phyloP scores from a whole-genome alignment of 2,329 filamentous ascomycete genomes.

The Thielaviopsis punctulata region DNA sequence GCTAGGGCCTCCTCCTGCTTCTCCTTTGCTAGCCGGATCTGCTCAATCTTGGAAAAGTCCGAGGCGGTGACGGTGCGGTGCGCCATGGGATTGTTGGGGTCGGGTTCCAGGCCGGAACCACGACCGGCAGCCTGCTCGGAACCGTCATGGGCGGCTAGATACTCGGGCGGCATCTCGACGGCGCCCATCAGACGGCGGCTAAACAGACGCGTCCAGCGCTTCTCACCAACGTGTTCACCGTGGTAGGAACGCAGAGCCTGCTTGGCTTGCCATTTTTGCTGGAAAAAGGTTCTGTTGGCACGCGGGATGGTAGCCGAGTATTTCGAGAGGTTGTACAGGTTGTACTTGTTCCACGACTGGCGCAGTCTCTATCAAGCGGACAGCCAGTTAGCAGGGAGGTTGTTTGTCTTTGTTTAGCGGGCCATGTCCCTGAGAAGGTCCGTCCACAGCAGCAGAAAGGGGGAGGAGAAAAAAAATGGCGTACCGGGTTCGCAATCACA shows the following conservation, averaged over 20 bases:
- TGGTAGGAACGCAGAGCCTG: slow-evolving; percentile 72
- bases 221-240: slow-evolving; percentile 84
- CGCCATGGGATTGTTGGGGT: slow-evolving; percentile 12
- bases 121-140: slow-evolving; percentile 68
- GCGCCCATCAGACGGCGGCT: slow-evolving; percentile 63
- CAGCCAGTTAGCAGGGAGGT: background rate
- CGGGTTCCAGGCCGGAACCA: slow-evolving; percentile 48
- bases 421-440: background rate
- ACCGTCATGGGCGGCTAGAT: slow-evolving; percentile 68
- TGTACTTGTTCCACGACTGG: slow-evolving; percentile 95
- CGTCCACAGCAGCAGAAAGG: background rate
- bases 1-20: slow-evolving; percentile 7
- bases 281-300: slow-evolving; percentile 59
- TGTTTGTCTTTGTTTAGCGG: slow-evolving; percentile 41
- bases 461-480: too few relatives aligned
- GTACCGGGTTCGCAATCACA: slow-evolving; percentile 13
- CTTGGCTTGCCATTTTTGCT: slow-evolving; percentile 96
- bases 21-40: slow-evolving; percentile 10
- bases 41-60: slow-evolving; percentile 14
- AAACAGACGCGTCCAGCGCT: slow-evolving; percentile 91
- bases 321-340: slow-evolving; percentile 71
- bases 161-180: slow-evolving; percentile 64
- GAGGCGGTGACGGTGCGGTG: slow-evolving; percentile 14
- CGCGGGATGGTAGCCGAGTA: slow-evolving; percentile 27
- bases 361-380: slow-evolving; percentile 55